Evolutionary conservation across 2,329 filamentous ascomycete species (phyloP).

Genomic region (Amphichorda felina): DNA sequence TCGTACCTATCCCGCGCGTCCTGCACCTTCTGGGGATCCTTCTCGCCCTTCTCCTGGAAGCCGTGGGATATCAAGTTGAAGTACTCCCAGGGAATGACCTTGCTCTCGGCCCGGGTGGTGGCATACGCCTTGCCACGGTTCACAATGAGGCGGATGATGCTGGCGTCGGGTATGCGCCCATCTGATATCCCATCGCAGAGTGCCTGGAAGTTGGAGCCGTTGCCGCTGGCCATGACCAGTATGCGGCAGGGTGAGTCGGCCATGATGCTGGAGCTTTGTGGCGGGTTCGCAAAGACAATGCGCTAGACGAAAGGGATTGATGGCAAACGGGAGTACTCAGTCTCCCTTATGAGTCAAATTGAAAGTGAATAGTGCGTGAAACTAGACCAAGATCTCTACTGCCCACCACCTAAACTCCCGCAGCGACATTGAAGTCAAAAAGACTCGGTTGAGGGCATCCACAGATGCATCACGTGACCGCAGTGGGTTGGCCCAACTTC

Average conservation of each 20-base stretch:
- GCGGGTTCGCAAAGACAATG: too few species aligned
- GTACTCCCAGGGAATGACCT: conserved; percentile 59
- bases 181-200: conserved; percentile 39
- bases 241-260: conserved; percentile 30
- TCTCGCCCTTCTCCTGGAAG: conserved; percentile 43
- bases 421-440: too few species aligned
- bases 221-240: conserved; percentile 60
- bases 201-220: conserved; percentile 69
- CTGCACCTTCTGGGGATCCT: conserved; percentile 38
- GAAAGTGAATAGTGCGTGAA: too few species aligned
- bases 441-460: too few species aligned
- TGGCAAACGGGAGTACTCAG: too few species aligned
- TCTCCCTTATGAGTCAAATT: too few species aligned
- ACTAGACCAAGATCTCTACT: too few species aligned
- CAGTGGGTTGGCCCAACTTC: too few species aligned
- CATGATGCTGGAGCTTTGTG: too few species aligned
- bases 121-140: conserved; percentile 37
- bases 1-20: conserved; percentile 61
- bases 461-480: too few species aligned
- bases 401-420: too few species aligned
- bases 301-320: too few species aligned
- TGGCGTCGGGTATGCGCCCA: conserved; percentile 25
- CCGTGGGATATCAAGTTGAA: conserved; percentile 74
- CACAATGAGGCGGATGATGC: conserved; percentile 33
- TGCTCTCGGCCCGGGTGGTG: conserved; percentile 30